Base-by-base conservation (phyloP, 495 filamentous ascomycete species). In the Baudoinia panamericana region DNA sequence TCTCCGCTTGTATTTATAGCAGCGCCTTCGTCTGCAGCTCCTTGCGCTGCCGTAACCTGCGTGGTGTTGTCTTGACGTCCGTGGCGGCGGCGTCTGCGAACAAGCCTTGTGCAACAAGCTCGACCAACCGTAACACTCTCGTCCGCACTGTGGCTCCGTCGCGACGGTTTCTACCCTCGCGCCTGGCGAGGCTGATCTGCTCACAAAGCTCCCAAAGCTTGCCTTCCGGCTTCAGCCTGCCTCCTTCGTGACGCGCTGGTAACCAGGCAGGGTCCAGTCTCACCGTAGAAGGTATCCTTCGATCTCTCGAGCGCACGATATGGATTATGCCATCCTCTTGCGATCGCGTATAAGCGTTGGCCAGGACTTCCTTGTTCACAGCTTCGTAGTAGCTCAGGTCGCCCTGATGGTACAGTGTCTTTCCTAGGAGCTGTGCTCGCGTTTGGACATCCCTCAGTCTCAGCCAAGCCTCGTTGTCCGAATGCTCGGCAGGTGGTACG, bases 351-450 rank as follows among this genome's bases (percentile, higher is more conserved):
- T 84, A 93, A 2, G 84, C 78, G 56, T 96, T 97, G 48, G 87
- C 92, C 36, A 97, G 73, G 1, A 85, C 87, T 56, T 96, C 86
- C 42, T 93, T 94, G 66, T 96, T 97, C 48, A 97, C 90, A 5
- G 90, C 85, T 62, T 97, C 90, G 50, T 94, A 94, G 58, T 97
- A 96, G 17, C 77, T 83, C 19, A 97, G 73, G 53, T 95, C 87
- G 23, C 90, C 90, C 68, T 97, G 90, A 57, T 96, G 86, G 55
- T 94, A 97, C 6, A 97, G 66, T 0, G 90, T 95, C 68, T 97
- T 97, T 15, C 90, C 90, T 13, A 95, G 74, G 13, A 92, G 56
- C 51, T 97, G 90, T 0, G 86, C 82, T 36, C 68, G 80, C 45
- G 84, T 75, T 51, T 93, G 87, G 0, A 80, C 76, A 45, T 81